Conservation (phyloP, 139 green algal genomes). For the Haematococcus lacustris region DNA sequence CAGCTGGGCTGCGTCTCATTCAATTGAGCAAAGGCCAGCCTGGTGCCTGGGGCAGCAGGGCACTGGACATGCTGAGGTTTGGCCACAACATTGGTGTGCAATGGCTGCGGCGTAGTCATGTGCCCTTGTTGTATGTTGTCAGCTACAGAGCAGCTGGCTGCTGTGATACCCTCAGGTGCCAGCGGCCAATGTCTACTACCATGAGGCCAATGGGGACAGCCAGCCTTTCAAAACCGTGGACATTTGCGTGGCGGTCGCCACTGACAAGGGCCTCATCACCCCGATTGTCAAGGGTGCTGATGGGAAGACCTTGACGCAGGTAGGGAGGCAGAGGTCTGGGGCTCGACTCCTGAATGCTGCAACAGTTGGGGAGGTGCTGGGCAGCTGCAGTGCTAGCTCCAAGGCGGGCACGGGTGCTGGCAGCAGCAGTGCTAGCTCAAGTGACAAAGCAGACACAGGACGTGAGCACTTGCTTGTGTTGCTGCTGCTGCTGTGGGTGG, state of each 20-base stretch:
- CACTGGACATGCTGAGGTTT: too few relatives aligned
- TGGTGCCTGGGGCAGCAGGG: too few relatives aligned
- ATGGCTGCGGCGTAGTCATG: too few relatives aligned
- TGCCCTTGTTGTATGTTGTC: too few relatives aligned
- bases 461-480: not conserved
- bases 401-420: not conserved
- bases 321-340: too few relatives aligned
- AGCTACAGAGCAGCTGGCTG: too few relatives aligned
- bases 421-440: not conserved
- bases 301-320: conserved; percentile 32
- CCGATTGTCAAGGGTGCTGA: conserved; percentile 71
- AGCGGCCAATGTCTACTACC: conserved; percentile 50
- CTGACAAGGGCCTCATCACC: conserved; percentile 84
- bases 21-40: too few relatives aligned
- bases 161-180: too few relatives aligned
- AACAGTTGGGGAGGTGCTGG: too few relatives aligned
- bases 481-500: not conserved
- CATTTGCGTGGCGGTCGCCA: conserved; percentile 81
- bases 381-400: not conserved
- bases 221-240: conserved; percentile 50
- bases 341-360: too few relatives aligned
- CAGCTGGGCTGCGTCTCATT: too few relatives aligned
- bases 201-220: conserved; percentile 7
- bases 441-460: not conserved
- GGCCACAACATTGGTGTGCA: too few relatives aligned